A percentile compares a stretch with the other conserved stretches of the same genome.
phyloP scores from a whole-genome alignment of 768 basidiomycete genomes.

The Lanmaoa pseudosensibilis region DNA sequence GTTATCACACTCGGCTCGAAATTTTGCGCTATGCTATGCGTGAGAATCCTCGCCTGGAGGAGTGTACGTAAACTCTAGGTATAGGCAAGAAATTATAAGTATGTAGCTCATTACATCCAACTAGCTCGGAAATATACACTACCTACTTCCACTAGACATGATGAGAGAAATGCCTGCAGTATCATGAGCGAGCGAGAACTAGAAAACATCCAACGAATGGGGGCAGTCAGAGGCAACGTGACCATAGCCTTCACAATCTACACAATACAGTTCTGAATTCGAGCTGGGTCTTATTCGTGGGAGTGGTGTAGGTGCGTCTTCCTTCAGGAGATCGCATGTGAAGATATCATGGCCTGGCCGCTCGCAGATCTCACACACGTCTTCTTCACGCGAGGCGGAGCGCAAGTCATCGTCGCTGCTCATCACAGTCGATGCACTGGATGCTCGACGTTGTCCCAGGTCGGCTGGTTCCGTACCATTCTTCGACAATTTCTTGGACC shows the following conservation, averaged over 20 bases:
- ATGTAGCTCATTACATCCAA: conserved; percentile 15
- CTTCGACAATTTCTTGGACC: conserved; percentile 56
- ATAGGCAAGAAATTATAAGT: background rate
- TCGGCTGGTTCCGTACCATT: conserved; percentile 43
- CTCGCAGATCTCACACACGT: conserved; percentile 85
- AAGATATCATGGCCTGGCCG: conserved; percentile 84
- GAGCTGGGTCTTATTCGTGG: conserved; percentile 14
- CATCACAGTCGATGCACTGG: conserved; percentile 25
- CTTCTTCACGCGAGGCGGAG: conserved; percentile 35
- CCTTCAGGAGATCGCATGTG: conserved; percentile 73
- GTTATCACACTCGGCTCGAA: conserved; percentile 24
- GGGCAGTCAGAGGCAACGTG: conserved; percentile 79
- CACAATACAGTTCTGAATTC: conserved; percentile 58
- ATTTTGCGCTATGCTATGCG: conserved; percentile 11
- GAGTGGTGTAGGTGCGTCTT: conserved; percentile 40
- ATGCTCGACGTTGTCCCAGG: conserved; percentile 22
- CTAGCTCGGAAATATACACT: conserved; percentile 18
- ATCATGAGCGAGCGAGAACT: conserved; percentile 20
- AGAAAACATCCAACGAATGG: conserved; percentile 86
- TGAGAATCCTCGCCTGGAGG: conserved; percentile 12
- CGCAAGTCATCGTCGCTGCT: conserved; percentile 24
- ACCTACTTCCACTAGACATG: conserved; percentile 19
- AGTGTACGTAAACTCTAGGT: conserved; percentile 13
- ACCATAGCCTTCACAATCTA: conserved; percentile 81
- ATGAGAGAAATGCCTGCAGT: conserved; percentile 3